Percentiles rank a stretch among this genome's conserved stretches.
These are phyloP conservation scores for Tricholoma matsutake DNA, from an alignment of 768 basidiomycete genomes.

Conservation along the genomic window DNA sequence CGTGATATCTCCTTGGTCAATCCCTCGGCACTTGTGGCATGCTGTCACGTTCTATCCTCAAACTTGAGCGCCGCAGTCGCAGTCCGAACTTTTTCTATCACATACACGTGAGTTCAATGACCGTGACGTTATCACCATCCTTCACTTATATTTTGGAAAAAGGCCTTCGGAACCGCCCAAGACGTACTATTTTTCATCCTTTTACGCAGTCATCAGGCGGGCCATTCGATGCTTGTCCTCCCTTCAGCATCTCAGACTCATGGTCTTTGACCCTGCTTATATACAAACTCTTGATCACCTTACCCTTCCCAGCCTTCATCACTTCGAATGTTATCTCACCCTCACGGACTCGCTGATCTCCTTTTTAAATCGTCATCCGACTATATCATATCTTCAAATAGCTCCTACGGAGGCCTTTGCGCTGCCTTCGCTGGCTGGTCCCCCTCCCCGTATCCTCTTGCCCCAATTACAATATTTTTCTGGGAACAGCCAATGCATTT, in stretches of 20 bases:
- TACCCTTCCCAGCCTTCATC: conserved; percentile 26
- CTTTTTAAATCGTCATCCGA: conserved; percentile 35
- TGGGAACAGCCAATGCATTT: conserved; percentile 32
- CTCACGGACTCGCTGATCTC: conserved; percentile 27
- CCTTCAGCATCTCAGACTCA: conserved; percentile 29
- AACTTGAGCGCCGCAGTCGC: conserved; percentile 24
- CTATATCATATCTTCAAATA: conserved; percentile 33
- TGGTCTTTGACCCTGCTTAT: conserved; percentile 30
- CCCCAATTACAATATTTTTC: conserved; percentile 35
- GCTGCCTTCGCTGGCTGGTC: background rate
- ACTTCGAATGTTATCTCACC: conserved; percentile 35
- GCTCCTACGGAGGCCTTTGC: conserved; percentile 26
- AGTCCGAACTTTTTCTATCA: conserved; percentile 31
- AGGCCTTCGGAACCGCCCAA: conserved; percentile 20
- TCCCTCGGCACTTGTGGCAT: conserved; percentile 26
- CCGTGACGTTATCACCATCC: background rate
- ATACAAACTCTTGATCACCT: conserved; percentile 19
- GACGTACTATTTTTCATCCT: conserved; percentile 22
- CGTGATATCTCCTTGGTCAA: conserved; percentile 28
- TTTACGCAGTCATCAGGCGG: conserved; percentile 27
- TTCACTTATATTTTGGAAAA: conserved; percentile 3
- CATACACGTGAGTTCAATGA: conserved; percentile 29
- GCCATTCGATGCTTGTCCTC: conserved; percentile 25
- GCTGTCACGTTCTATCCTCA: conserved; percentile 31
- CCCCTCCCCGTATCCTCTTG: conserved; percentile 17